Evolutionary conservation across 805 yeast genomes (phyloP).

Genomic region (Jamesozyma hellenica): DNA sequence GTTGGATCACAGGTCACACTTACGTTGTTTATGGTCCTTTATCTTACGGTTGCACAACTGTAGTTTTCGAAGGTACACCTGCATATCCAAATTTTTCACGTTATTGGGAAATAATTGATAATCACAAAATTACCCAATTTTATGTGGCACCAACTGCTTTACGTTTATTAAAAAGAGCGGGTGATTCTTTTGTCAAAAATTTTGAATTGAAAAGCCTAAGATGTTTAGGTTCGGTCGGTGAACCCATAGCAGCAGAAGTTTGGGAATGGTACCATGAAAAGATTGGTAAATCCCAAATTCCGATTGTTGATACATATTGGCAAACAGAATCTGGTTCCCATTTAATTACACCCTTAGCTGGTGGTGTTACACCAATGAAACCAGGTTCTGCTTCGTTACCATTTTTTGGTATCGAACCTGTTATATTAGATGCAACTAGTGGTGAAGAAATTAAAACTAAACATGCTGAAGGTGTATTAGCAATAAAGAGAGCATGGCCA

Average conservation of each 20-base stretch:
- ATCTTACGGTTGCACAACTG: constrained; percentile 63
- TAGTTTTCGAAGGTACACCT: constrained; percentile 81
- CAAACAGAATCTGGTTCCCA: constrained; percentile 84
- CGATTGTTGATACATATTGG: constrained; percentile 80
- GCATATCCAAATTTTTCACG: constrained; percentile 74
- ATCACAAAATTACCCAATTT: constrained; percentile 64
- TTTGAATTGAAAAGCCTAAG: constrained; percentile 57
- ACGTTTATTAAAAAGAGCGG: constrained; percentile 66
- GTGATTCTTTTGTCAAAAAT: constrained; percentile 49
- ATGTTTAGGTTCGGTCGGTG: constrained; percentile 75
- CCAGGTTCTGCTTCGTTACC: constrained; percentile 84
- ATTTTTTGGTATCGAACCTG: constrained; percentile 70
- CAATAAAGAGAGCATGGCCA: constrained; percentile 69
- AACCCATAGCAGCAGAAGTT: constrained; percentile 75
- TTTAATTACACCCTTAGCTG: constrained; percentile 66
- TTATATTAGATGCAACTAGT: constrained; percentile 61
- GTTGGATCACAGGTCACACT: constrained; percentile 87
- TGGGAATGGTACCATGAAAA: constrained; percentile 79
- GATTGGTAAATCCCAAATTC: constrained; percentile 60
- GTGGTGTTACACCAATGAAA: constrained; percentile 66
- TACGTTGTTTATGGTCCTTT: constrained; percentile 78
- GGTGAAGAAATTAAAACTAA: constrained; percentile 61
- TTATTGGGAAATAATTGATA: constrained; percentile 68
- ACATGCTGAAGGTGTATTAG: constrained; percentile 74
- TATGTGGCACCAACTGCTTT: constrained; percentile 81